phyloP scores from a whole-genome alignment of 176 grass and related monocot genomes.

The Ananas comosus region DNA sequence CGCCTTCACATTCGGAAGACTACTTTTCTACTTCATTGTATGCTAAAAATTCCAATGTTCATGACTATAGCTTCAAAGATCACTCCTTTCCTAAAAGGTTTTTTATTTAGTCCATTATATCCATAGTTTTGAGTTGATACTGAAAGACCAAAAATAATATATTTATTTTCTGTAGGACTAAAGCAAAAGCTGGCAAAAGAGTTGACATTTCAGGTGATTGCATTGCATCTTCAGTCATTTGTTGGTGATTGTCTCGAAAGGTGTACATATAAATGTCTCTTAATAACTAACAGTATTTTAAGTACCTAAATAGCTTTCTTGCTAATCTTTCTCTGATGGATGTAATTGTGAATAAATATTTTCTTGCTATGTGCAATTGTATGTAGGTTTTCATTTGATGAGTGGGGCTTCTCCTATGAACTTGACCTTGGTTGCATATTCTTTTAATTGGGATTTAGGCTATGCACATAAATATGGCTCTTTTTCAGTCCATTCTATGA shows the following conservation, averaged over 20 bases:
- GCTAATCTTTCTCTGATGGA: too few relatives aligned
- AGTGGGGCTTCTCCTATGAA: too few relatives aligned
- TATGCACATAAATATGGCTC: too few relatives aligned
- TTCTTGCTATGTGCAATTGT: not conserved
- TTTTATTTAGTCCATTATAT: not conserved
- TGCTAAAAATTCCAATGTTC: not conserved
- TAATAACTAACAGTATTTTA: not conserved
- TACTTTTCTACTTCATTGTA: not conserved
- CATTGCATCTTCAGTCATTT: not conserved
- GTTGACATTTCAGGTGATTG: slow-evolving; percentile 2
- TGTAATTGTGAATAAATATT: not conserved
- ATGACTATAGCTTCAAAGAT: slow-evolving; percentile 6
- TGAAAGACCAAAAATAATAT: not conserved
- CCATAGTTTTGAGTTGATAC: not conserved
- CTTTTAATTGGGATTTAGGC: too few relatives aligned
- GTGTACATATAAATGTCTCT: not conserved
- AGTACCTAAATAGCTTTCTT: too few relatives aligned
- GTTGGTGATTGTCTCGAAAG: not conserved
- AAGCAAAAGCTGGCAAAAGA: not conserved
- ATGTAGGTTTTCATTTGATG: not conserved
- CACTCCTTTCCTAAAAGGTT: not conserved
- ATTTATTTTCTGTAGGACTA: not conserved
- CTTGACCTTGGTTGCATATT: too few relatives aligned
- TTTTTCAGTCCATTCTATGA: too few relatives aligned
- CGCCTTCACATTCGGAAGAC: not conserved